A percentile compares a stretch with the other conserved stretches of the same genome.
These are phyloP conservation scores for Acidiella bohemica DNA, from an alignment of 495 filamentous ascomycete species.

Conservation along the genomic window DNA sequence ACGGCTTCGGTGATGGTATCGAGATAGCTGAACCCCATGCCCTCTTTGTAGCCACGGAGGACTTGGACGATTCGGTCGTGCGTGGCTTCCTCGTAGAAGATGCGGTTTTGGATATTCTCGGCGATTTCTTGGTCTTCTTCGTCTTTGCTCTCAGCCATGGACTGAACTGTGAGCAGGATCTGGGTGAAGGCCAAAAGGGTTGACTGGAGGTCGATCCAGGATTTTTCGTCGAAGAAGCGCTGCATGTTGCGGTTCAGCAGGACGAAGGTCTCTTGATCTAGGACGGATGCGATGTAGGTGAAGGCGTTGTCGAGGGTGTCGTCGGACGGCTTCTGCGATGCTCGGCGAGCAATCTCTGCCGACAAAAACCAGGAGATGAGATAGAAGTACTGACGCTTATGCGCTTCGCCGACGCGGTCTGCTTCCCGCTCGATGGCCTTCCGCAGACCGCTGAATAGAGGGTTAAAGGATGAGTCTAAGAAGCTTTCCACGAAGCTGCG, in stretches of 20 bases:
- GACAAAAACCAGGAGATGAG: constrained; percentile 87
- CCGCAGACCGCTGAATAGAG: constrained; percentile 72
- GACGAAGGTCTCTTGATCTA: constrained; percentile 87
- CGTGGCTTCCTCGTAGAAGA: constrained; percentile 95
- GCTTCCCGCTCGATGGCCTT: constrained; percentile 86
- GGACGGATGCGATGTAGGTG: constrained; percentile 69
- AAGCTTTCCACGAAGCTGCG: constrained; percentile 83
- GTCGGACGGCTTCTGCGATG: constrained; percentile 29
- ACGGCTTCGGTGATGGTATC: constrained; percentile 84
- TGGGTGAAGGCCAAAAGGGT: constrained; percentile 84
- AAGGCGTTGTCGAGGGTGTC: constrained; percentile 69
- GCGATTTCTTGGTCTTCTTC: constrained; percentile 97
- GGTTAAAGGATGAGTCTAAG: constrained; percentile 90
- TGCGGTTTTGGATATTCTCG: constrained; percentile 88
- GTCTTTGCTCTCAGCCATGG: constrained; percentile 71
- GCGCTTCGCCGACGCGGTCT: constrained; percentile 57
- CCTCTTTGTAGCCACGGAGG: constrained; percentile 68
- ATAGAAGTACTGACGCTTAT: constrained; percentile 79
- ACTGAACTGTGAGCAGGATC: constrained; percentile 80
- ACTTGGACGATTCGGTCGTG: constrained; percentile 75
- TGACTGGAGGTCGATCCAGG: constrained; percentile 74
- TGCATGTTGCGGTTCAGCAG: constrained; percentile 74
- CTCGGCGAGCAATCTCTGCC: constrained; percentile 65
- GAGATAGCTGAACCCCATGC: constrained; percentile 86
- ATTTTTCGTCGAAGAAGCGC: constrained; percentile 60